Percentiles rank a stretch among this genome's conserved stretches.
These are phyloP conservation scores for Diversispora epigaea DNA, from an alignment of 192 early-diverging fungal species.

Conservation along the genomic window DNA sequence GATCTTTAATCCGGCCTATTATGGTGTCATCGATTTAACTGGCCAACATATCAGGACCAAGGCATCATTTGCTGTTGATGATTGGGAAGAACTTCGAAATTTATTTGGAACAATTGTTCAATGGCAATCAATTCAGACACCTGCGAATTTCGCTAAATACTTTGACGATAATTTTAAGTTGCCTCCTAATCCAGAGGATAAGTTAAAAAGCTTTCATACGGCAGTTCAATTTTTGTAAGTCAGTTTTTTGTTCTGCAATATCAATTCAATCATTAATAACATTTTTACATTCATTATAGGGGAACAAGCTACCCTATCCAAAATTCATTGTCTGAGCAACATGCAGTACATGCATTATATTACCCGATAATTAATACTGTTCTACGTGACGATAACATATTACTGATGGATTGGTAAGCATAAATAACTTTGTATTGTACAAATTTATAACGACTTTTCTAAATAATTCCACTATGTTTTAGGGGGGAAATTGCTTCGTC, in stretches of 20 bases:
- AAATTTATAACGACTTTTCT: background rate
- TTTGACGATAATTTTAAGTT: background rate
- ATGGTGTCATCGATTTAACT: background rate
- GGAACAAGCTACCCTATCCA: background rate
- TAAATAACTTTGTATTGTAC: background rate
- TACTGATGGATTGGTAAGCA: slow-evolving; percentile 3
- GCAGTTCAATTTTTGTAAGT: background rate
- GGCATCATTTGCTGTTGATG: background rate
- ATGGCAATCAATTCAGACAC: slow-evolving; percentile 4
- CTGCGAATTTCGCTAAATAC: background rate
- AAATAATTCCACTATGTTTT: no score
- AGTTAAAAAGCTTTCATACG: background rate
- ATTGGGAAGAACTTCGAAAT: background rate
- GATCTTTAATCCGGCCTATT: background rate
- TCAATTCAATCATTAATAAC: background rate
- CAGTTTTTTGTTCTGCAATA: background rate
- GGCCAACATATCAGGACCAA: background rate
- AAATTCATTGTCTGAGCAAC: background rate
- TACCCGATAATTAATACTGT: slow-evolving; percentile 4
- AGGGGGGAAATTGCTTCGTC: background rate
- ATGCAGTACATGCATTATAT: slow-evolving; percentile 2
- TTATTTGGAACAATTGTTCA: background rate
- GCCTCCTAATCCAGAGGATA: background rate
- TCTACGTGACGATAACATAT: background rate
- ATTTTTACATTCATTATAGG: background rate